Base-by-base conservation (phyloP, 2,329 filamentous ascomycete species). In the Trichocomaceae sp. region DNA sequence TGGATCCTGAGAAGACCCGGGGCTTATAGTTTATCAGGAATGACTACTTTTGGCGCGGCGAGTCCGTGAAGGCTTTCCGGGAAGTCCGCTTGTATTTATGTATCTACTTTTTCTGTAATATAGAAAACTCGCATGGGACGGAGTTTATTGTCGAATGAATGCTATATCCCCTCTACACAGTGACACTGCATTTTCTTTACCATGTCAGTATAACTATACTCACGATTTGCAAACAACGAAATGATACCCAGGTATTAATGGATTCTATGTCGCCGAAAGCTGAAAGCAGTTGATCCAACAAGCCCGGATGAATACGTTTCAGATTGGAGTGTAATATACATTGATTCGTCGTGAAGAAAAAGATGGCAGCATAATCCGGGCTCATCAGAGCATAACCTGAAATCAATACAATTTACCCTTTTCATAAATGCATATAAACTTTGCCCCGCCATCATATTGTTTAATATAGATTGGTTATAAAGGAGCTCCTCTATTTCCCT, bases 1-100 rank as follows among this genome's bases (percentile, higher is more conserved):
- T 76, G 70, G 74, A 76, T 59, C 72, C 72, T 19, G 72, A 74
- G 65, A 75, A 76, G 69, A 76, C 74, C n/a, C 67, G 74, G 26
- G 74, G 74, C 9, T 31, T 57, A 44, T 57, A 50, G 50, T 10
- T 19, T 10, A 20, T n/a, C 3, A 41, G 20, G 17, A 33, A 4
- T 33, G 23, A 26, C 23, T 7, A 26, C 7, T 7, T 26, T 26
- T 26, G 3, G 23, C 23, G 7, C 23, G 23, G 23, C 23, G 23
- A 26, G 23, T 4, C 23, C 7, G n/a, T 26, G 23, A 26, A 7
- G 23, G 23, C 23, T 26, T 26, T 26, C n/a, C n/a, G n/a, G n/a
- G n/a, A n/a, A n/a, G n/a, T 26, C 23, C 7, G 23, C 3, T 26
- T 22, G 35, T 39, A 35, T 35, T 10, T 35, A 35, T 13, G 31